Evolutionary conservation across 2,329 filamentous ascomycete species (phyloP), one percentile per base, ranked within the genome.

Genomic region (Arthrinium phaeospermum): DNA sequence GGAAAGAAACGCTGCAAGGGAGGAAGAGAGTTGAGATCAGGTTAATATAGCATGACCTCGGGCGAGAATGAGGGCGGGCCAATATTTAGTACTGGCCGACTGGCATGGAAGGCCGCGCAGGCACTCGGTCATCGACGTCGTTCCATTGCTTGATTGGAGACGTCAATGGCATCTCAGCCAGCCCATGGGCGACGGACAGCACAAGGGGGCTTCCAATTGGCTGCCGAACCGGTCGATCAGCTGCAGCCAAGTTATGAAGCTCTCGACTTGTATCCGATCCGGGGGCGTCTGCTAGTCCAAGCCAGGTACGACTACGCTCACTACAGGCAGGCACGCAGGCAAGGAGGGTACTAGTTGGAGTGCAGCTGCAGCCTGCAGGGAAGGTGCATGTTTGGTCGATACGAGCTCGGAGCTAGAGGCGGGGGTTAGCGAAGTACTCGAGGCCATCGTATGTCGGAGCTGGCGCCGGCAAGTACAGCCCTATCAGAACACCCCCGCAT

Each of bases 141-240:
- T 61, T 61, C 30, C 53, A 61, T 61, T 61, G 53, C 53, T 34
- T 30, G 22, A 61, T 61, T 34, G 53, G 53, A 61, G 53, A 61
- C 34, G 30, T 30, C 24, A 57, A 57, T 19, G 51, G 2, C 51
- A 57, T 57, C 16, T 57, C 27, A 53, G 51, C 24, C 51, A 53
- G 51, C 51, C 51, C 51, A 24, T 53, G 51, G n/a, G 24, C 4
- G 24, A 57, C 30, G 51, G 24, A 30, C 24, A 34, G 27, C 14
- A 34, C 27, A 30, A 30, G 51, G 51, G 53, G 22, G 16, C 3
- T 22, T 37, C 53, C 53, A 19, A 61, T 61, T 61, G 53, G 46
- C 22, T 12, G 46, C 8, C 46, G 46, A n/a, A 22, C 22, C 10
- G 46, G 53, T n/a, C 30, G 16, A 61, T 22, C 27, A 34, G 53